Base-by-base conservation (phyloP, 2,329 filamentous ascomycete genomes). In the Fusarium temperatum region DNA sequence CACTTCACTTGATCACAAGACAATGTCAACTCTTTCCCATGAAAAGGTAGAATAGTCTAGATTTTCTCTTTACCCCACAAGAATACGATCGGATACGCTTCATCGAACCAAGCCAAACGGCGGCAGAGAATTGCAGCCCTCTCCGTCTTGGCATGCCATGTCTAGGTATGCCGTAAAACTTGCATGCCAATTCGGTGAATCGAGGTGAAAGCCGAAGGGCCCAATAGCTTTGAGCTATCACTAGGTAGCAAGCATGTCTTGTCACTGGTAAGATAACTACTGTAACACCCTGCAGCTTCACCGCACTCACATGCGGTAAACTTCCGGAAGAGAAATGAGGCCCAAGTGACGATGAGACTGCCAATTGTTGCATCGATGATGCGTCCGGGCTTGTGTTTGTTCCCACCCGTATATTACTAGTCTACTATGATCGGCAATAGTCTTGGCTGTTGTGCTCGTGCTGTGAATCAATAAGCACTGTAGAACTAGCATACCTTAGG, bases 161-260 rank as follows among this genome's bases (percentile, higher is more conserved):
- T 42, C 32, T 39, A n/a, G n/a, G n/a, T n/a, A 48, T 68, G 36
- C 65, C 50, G 39, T 56, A n/a, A 42, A 58, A 59, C 35, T 36
- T 54, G 11, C 28, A 38, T 56, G 39, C 12, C 26, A 51, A 39
- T 22, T 65, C 71, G 72, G 72, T 75, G 68, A 72, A 57, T 53
- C 22, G 68, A 74, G 72, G 68, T 75, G 72, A 75, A 28, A 28
- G 59, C 42, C 63, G 55, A 54, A 47, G 17, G 67, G 30, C 32
- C 22, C n/a, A 53, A 53, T 53, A 36, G 47, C 26, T 48, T 32
- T 42, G 18, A 28, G 42, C 48, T n/a, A 28, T 50, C 28, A 35
- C 41, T 18, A 22, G 32, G 14, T 17, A 35, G 36, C 24, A 41
- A 18, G 45, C 39, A 57, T 58, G 51, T 22, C 59, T 63, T 8